A percentile compares a stretch with the other conserved stretches of the same genome.
These are phyloP conservation scores for Podospora fimiseda DNA, from an alignment of 495 filamentous ascomycete genomes.

Conservation along the genomic window DNA sequence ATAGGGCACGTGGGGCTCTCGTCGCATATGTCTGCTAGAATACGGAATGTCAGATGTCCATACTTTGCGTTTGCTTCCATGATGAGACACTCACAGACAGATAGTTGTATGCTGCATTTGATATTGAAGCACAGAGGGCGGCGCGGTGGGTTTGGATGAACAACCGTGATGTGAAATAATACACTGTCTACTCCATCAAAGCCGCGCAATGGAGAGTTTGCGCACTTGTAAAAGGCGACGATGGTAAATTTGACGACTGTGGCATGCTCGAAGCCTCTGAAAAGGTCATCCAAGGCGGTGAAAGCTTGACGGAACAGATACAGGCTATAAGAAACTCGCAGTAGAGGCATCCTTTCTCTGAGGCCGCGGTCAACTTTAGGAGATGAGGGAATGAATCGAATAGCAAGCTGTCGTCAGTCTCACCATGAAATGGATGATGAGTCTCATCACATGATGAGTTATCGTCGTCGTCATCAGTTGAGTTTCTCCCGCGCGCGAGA, in stretches of 20 bases:
- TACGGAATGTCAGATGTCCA: no score
- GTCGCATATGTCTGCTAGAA: no score
- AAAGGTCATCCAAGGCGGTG: not conserved
- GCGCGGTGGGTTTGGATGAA: not conserved
- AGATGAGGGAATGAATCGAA: not conserved
- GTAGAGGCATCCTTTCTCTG: not conserved
- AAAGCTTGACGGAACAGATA: not conserved
- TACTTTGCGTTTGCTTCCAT: no score
- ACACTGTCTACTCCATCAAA: not conserved
- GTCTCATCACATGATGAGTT: no score
- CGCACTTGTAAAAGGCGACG: not conserved
- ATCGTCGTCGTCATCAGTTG: no score
- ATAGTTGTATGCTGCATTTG: not conserved
- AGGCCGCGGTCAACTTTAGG: not conserved
- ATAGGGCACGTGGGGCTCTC: no score
- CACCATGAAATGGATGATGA: no score
- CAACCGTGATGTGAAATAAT: not conserved
- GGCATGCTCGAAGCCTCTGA: not conserved
- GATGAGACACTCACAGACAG: not conserved
- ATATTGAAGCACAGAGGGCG: not conserved
- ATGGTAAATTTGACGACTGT: not conserved
- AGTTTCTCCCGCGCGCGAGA: no score
- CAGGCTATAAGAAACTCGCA: not conserved
- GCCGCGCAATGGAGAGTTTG: not conserved
- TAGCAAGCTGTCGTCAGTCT: no score